Evolutionary conservation across 1,284 basidiomycete species (phyloP).

Genomic region (Papiliotrema laurentii): DNA sequence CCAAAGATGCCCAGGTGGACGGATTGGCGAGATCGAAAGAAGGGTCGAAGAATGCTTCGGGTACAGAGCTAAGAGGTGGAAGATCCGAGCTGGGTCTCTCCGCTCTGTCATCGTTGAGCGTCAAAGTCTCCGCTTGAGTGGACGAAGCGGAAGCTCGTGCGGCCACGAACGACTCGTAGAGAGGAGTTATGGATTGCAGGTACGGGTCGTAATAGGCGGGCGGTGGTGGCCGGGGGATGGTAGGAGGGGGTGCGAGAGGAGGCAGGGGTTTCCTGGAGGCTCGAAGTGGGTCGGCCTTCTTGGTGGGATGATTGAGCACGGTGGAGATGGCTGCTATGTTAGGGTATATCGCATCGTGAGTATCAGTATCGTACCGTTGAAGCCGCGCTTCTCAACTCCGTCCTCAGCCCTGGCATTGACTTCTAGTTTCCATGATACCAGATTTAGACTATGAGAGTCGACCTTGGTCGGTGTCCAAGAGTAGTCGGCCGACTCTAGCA

Average conservation of each 20-base stretch:
- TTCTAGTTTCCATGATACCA: conserved; percentile 45
- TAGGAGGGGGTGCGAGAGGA: conserved; percentile 57
- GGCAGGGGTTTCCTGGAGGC: conserved; percentile 70
- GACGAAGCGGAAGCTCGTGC: conserved; percentile 25
- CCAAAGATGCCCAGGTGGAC: conserved; percentile 73
- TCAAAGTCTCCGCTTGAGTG: conserved; percentile 10
- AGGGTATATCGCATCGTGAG: background rate
- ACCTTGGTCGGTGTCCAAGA: conserved; percentile 22
- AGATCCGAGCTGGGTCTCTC: conserved; percentile 41
- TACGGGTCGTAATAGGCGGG: conserved; percentile 71
- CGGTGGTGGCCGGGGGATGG: conserved; percentile 59
- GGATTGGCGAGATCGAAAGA: conserved; percentile 84
- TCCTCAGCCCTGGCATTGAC: conserved; percentile 32
- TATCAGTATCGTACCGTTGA: conserved; percentile 30
- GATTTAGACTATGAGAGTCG: conserved; percentile 36
- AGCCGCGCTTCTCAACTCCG: conserved; percentile 41
- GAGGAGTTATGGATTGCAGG: conserved; percentile 64
- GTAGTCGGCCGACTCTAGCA: conserved; percentile 31
- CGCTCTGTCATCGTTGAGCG: conserved; percentile 6
- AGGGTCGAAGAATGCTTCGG: conserved; percentile 70
- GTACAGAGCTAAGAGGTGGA: conserved; percentile 71
- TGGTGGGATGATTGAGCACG: conserved; percentile 79
- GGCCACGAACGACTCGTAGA: conserved; percentile 59
- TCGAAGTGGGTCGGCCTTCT: conserved; percentile 75
- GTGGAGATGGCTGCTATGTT: conserved; percentile 61